Conservation (phyloP, 164 flowering plant genomes). For the Aristolochia californica region DNA sequence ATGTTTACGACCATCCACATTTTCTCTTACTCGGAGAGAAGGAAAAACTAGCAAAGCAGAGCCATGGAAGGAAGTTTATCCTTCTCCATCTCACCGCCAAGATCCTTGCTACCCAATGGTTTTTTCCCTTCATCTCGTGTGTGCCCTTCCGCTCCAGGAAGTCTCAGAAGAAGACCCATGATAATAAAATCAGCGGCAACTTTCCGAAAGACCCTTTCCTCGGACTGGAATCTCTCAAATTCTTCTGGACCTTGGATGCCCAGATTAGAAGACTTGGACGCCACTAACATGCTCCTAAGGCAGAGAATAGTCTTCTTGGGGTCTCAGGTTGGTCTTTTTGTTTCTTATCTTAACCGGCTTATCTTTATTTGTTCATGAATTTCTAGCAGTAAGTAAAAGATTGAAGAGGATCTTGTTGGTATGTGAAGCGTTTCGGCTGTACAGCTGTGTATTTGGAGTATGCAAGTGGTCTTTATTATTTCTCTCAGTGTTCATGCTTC, state of each 20-base stretch:
- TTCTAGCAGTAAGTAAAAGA: too few species aligned
- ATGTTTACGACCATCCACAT: not conserved
- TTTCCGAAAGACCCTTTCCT: constrained; percentile 32
- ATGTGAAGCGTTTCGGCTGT: not conserved
- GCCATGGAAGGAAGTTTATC: constrained; percentile 13
- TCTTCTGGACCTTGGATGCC: constrained; percentile 37
- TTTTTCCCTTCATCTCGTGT: not conserved
- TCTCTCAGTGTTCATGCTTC: not conserved
- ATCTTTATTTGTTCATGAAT: not conserved
- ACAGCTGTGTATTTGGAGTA: not conserved
- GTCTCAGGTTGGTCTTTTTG: constrained; percentile 40
- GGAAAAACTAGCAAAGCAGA: not conserved
- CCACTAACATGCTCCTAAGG: constrained; percentile 84
- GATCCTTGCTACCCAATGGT: constrained; percentile 7
- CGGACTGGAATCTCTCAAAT: constrained; percentile 47
- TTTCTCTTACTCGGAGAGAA: not conserved
- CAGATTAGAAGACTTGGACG: constrained; percentile 69
- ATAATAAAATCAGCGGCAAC: constrained; percentile 19
- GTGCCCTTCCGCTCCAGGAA: not conserved
- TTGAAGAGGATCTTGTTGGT: not conserved
- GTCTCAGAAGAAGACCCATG: constrained; percentile 16
- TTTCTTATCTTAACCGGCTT: not conserved
- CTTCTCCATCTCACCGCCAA: constrained; percentile 9
- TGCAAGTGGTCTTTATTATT: not conserved
- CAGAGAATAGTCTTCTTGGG: constrained; percentile 88